Evolutionary conservation across 2,329 filamentous ascomycete species (phyloP).

Genomic region (Xylaria arbuscula): DNA sequence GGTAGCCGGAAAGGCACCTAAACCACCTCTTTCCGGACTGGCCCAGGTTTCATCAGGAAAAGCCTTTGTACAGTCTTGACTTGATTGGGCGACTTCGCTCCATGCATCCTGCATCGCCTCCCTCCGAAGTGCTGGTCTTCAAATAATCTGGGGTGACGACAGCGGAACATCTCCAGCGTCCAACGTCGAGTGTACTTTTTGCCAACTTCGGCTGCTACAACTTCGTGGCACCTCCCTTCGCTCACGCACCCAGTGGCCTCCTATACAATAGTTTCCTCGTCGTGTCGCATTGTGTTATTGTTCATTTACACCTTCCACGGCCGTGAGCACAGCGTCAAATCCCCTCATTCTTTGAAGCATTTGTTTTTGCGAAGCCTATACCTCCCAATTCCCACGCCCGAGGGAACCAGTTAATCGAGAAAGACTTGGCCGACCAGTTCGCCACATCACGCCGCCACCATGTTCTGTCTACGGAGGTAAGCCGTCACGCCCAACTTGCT

Average conservation of each 20-base stretch:
- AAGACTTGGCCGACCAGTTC: slow-evolving; percentile 2
- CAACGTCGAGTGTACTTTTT: slow-evolving; percentile 3
- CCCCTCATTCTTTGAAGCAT: slow-evolving; percentile 8
- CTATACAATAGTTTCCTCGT: background rate
- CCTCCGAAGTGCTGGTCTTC: background rate
- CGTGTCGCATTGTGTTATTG: background rate
- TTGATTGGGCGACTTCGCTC: slow-evolving; percentile 18
- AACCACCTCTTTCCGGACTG: slow-evolving; percentile 15
- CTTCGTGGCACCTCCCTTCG: slow-evolving; percentile 26
- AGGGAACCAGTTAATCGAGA: background rate
- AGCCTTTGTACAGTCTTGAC: slow-evolving; percentile 1
- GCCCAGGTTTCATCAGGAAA: slow-evolving; percentile 7
- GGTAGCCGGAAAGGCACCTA: slow-evolving; percentile 2
- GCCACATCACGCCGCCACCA: slow-evolving; percentile 46
- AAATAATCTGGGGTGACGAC: slow-evolving; percentile 16
- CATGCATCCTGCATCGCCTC: slow-evolving; percentile 25
- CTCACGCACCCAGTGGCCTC: slow-evolving; percentile 4
- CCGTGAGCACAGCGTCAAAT: slow-evolving; percentile 9
- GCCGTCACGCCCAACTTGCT: slow-evolving; percentile 19
- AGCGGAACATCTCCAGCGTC: slow-evolving; percentile 17
- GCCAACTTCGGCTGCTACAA: background rate
- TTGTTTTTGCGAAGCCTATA: background rate
- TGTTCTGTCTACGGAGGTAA: slow-evolving; percentile 74
- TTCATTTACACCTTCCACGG: background rate
- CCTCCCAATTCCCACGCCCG: background rate